Conservation (phyloP, 805 yeast genomes). For the Ogataea polymorpha region DNA sequence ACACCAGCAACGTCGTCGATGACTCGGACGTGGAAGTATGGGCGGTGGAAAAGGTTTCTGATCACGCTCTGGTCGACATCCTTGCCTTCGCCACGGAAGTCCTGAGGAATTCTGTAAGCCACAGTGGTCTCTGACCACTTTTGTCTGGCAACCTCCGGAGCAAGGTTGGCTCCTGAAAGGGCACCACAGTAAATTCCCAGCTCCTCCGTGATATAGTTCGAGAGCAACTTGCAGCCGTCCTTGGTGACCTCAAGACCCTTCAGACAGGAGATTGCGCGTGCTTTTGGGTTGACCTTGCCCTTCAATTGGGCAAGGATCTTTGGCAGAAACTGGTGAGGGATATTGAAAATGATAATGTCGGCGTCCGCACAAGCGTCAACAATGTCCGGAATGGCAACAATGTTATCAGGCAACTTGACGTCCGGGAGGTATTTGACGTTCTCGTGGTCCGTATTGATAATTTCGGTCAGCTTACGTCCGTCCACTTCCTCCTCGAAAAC, state of each 20-base stretch:
- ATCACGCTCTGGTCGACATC: constrained; percentile 72
- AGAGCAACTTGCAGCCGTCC: constrained; percentile 79
- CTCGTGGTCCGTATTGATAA: constrained; percentile 86
- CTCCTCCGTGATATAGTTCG: constrained; percentile 73
- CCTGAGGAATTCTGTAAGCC: constrained; percentile 76
- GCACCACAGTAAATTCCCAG: constrained; percentile 94
- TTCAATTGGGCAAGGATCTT: constrained; percentile 71
- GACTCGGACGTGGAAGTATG: constrained; percentile 95
- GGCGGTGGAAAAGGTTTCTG: constrained; percentile 89
- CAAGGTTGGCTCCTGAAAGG: constrained; percentile 93
- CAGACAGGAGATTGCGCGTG: constrained; percentile 90
- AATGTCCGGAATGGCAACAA: constrained; percentile 83
- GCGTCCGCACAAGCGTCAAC: constrained; percentile 74
- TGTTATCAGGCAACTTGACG: constrained; percentile 79
- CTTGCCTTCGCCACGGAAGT: constrained; percentile 61
- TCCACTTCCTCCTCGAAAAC: constrained; percentile 82
- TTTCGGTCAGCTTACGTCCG: constrained; percentile 81
- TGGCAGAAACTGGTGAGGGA: constrained; percentile 94
- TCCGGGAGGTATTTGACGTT: constrained; percentile 94
- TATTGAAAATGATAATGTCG: constrained; percentile 86
- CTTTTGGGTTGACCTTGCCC: constrained; percentile 67
- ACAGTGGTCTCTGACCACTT: constrained; percentile 98
- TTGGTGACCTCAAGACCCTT: constrained; percentile 91
- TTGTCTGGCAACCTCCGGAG: constrained; percentile 93
- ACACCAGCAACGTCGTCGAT: constrained; percentile 94